Evolutionary conservation across 2,329 filamentous ascomycete genomes (phyloP).

Genomic region (Metarhizium robertsii): DNA sequence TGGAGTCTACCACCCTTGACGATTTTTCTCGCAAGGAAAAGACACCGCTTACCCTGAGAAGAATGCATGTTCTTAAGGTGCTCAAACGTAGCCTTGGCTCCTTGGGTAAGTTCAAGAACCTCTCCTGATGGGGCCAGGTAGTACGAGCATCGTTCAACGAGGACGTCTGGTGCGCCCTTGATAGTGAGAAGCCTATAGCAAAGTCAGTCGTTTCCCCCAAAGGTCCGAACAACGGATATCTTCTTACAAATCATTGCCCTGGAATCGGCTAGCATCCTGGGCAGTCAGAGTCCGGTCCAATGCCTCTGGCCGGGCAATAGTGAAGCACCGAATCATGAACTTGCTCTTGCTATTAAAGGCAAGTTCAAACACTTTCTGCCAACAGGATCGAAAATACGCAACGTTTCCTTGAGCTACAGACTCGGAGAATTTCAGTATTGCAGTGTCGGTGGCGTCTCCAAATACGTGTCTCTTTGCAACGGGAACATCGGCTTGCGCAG

Average conservation of each 20-base stretch:
- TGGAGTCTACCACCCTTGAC: conserved; percentile 32
- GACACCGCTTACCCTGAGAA: conserved; percentile 55
- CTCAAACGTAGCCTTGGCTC: conserved; percentile 39
- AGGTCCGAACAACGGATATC: conserved; percentile 1
- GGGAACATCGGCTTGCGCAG: conserved; percentile 48
- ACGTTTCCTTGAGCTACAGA: conserved; percentile 43
- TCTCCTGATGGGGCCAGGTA: conserved; percentile 48
- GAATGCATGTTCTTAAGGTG: conserved; percentile 60
- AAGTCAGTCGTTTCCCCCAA: not conserved
- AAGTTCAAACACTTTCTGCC: conserved; percentile 58
- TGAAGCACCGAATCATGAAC: conserved; percentile 62
- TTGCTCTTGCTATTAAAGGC: conserved; percentile 81
- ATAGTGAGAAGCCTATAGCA: conserved; percentile 51
- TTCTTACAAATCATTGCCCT: conserved; percentile 27
- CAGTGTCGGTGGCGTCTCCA: conserved; percentile 69
- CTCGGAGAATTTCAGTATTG: conserved; percentile 64
- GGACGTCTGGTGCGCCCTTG: conserved; percentile 69
- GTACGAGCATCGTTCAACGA: conserved; percentile 53
- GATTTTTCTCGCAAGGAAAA: conserved; percentile 55
- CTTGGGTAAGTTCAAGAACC: conserved; percentile 36
- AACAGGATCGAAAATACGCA: conserved; percentile 48
- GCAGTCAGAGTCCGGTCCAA: conserved; percentile 27
- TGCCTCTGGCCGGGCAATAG: conserved; percentile 26
- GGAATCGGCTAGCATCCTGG: conserved; percentile 24
- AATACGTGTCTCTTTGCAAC: conserved; percentile 55